Evolutionary conservation across 2,329 filamentous ascomycete genomes (phyloP), one percentile per base, ranked within the genome.

Genomic region (Leptographium galeiforme): DNA sequence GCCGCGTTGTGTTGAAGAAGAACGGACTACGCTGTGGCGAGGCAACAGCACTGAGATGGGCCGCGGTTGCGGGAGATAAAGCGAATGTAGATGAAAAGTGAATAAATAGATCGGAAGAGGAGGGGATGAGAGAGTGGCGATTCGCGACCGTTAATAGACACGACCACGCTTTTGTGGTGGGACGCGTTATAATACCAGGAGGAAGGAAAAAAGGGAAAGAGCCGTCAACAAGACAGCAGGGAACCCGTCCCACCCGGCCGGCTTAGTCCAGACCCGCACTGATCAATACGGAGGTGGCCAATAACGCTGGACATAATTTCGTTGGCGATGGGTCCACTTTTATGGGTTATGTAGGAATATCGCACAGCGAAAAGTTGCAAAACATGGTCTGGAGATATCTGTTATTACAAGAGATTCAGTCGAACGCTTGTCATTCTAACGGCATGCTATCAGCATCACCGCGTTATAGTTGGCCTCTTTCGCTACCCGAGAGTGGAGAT

Each of bases 111-210:
- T 4, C n/a, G 41, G 38, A 30, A n/a, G 32, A 16, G 32, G 25
- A 33, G 19, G 19, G 14, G 46, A 38, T 30, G 51, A 44, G 8
- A 16, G 30, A 30, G 14, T 18, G 13, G 32, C 33, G 12, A 38
- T 44, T 50, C 47, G 47, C 52, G 47, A 50, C 46, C 36, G 45
- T 25, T 25, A 47, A 52, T 52, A 52, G 47, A 32, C 47, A 49
- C 40, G 48, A 18, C 43, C 48, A 51, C 48, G 36, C 44, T 51
- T 51, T 48, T 52, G 40, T 34, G 46, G 49, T 44, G 45, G 49
- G 38, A 52, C 49, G 49, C 49, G 50, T 55, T 51, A 49, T 55
- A 52, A 49, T 55, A 52, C 39, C 48, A 19, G 52, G 34, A 43
- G 48, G 50, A 36, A 56, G 45, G 48, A 46, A 40, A 53, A 45